Evolutionary conservation across 352 stramenopile genomes (phyloP), one percentile per base, ranked within the genome.

Genomic region (Phytophthora syringae): DNA sequence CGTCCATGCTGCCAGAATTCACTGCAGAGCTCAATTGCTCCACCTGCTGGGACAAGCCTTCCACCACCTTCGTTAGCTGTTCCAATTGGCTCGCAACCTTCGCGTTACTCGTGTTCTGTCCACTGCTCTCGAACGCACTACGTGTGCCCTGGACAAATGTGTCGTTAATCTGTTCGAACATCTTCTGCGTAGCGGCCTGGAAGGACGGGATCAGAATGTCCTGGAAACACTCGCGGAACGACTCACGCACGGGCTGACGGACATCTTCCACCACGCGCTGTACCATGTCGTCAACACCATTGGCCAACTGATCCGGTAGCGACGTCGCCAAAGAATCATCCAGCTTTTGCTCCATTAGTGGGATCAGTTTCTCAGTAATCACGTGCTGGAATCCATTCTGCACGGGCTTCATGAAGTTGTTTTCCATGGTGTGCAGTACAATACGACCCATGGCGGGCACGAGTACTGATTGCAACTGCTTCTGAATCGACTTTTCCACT

Each of bases 111-210:
- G 58, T 78, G 45, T 60, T 82, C 48, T 89, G 77, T 0, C 74
- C 77, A 47, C 75, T 91, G 39, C 70, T 76, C 43, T 87, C 82
- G 59, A 89, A 82, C 30, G 86, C 82, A 52, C 64, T 82, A 12
- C 77, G 77, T 22, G 84, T 89, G 11, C 86, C 86, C 52, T 92
- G 81, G 5, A 93, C 73, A 27, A 95, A 90, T 11, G 86, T 90
- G 52, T 89, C 82, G 48, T 93, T 89, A 50, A 95, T 95, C 56
- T 95, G 87, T 59, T 95, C 87, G 61, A 95, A 95, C 87, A 95
- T 95, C 60, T 93, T 93, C 59, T 95, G 87, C 11, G 87, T 95
- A 50, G 87, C 87, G 15, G 87, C 87, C 42, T 95, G 84, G 65
- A 95, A 95, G 21, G 84, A 93, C 10, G 87, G 87, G 34, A 95